Evolutionary conservation across 2,329 filamentous ascomycete species (phyloP).

Genomic region (Curvularia sp.): DNA sequence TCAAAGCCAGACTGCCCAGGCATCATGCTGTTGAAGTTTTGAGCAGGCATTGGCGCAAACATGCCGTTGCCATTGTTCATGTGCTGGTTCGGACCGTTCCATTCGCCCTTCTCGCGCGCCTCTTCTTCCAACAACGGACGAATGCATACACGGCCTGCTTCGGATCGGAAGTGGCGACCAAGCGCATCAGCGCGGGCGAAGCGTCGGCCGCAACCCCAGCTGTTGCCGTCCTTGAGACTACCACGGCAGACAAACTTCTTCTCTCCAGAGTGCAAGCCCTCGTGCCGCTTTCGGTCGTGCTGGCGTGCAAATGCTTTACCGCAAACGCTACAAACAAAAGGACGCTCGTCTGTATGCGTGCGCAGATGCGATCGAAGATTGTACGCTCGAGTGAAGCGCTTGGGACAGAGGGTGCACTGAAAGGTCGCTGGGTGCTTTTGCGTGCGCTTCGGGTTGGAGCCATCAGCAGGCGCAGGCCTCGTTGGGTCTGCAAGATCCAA

Average conservation of each 20-base stretch:
- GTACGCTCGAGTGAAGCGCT: conserved; percentile 94
- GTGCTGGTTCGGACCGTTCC: conserved; percentile 63
- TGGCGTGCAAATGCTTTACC: conserved; percentile 97
- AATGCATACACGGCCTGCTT: conserved; percentile 95
- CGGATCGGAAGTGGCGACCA: conserved; percentile 91
- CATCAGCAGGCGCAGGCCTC: conserved; percentile 65
- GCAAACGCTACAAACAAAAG: conserved; percentile 96
- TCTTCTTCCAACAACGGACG: conserved; percentile 97
- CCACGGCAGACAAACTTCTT: conserved; percentile 99
- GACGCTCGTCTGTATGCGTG: conserved; percentile 95
- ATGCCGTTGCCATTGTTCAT: conserved; percentile 58
- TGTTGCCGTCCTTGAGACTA: conserved; percentile 78
- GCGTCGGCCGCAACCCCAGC: conserved; percentile 91
- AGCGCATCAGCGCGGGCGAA: conserved; percentile 96
- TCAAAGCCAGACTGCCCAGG: conserved; percentile 46
- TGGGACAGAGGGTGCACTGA: conserved; percentile 91
- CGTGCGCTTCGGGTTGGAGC: conserved; percentile 71
- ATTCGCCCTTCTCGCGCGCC: conserved; percentile 76
- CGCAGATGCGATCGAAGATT: conserved; percentile 94
- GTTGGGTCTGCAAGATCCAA: conserved; percentile 88
- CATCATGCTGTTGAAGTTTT: conserved; percentile 45
- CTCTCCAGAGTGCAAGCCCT: conserved; percentile 93
- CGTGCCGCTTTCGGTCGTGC: conserved; percentile 95
- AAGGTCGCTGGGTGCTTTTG: conserved; percentile 99
- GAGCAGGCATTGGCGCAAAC: conserved; percentile 41